phyloP scores from a whole-genome alignment of 768 basidiomycete species.

The Calocybe gangraenosa region DNA sequence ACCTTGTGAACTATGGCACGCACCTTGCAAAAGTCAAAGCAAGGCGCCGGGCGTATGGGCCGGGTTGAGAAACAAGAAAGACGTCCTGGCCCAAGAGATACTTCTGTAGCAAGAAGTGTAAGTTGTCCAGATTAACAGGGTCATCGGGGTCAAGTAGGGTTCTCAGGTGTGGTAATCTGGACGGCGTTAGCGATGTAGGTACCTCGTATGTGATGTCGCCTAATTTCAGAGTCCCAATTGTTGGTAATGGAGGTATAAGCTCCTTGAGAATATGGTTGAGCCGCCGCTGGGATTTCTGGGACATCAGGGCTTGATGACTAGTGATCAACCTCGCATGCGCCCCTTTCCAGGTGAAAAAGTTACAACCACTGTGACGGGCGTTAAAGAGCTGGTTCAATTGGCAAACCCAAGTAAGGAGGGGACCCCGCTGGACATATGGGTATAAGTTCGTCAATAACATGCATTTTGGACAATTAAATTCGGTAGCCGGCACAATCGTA shows the following conservation, averaged over 20 bases:
- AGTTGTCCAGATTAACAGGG: constrained; percentile 48
- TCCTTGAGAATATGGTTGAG: constrained; percentile 44
- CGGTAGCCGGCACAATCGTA: constrained; percentile 4
- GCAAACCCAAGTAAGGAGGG: not conserved
- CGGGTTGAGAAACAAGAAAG: constrained; percentile 63
- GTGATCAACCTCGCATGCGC: not conserved
- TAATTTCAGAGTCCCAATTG: constrained; percentile 53
- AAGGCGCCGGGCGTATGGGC: constrained; percentile 59
- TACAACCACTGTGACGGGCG: not conserved
- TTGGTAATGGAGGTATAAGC: constrained; percentile 33
- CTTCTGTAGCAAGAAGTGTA: constrained; percentile 68
- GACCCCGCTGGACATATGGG: constrained; percentile 7
- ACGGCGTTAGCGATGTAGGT: constrained; percentile 41
- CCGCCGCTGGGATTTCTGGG: constrained; percentile 31
- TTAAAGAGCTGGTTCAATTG: not conserved
- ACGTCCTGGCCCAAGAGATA: constrained; percentile 64
- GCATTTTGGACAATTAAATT: constrained; percentile 11
- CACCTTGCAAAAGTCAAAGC: constrained; percentile 63
- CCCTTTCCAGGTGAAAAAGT: not conserved
- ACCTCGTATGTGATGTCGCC: constrained; percentile 56
- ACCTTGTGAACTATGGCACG: not conserved
- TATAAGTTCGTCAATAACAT: constrained; percentile 13
- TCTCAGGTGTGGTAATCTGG: constrained; percentile 41
- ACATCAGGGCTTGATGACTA: constrained; percentile 22
- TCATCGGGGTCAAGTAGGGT: constrained; percentile 47